A percentile compares a stretch with the other conserved stretches of the same genome.
phyloP scores from a whole-genome alignment of 192 early-diverging fungal genomes.

The Chytriomyces sp. region DNA sequence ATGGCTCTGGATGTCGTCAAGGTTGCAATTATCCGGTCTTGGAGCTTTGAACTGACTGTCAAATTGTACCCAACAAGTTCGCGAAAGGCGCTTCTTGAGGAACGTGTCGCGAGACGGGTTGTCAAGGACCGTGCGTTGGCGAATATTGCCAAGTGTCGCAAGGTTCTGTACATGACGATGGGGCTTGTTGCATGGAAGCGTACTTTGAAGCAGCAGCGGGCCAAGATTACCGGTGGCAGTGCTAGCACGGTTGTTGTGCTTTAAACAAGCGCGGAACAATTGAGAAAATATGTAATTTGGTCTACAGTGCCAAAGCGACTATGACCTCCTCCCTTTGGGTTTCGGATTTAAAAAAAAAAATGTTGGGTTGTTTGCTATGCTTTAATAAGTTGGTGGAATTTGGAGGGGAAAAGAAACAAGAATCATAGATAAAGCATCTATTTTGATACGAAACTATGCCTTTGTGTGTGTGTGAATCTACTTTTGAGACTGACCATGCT shows the following conservation, averaged over 20 bases:
- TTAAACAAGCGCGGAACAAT: background rate
- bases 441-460: background rate
- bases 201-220: background rate
- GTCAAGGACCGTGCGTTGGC: slow-evolving; percentile 31
- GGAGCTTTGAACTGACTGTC: slow-evolving; percentile 91
- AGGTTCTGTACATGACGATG: slow-evolving; percentile 30
- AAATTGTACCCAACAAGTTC: slow-evolving; percentile 73
- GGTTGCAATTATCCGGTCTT: slow-evolving; percentile 78
- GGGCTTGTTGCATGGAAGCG: slow-evolving; percentile 38
- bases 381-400: background rate
- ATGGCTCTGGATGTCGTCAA: slow-evolving; percentile 90
- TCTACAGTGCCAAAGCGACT: background rate
- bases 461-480: background rate
- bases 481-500: background rate
- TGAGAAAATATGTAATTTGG: background rate
- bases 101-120: slow-evolving; percentile 7
- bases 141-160: slow-evolving; percentile 45
- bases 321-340: background rate
- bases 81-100: slow-evolving; percentile 67
- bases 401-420: too few species aligned
- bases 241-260: background rate
- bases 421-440: background rate
- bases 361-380: background rate
- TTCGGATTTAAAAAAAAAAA: background rate
- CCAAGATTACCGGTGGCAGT: background rate